These are phyloP conservation scores for Chlorella vulgaris DNA, from an alignment of 139 green algal genomes.

Conservation along the genomic window DNA sequence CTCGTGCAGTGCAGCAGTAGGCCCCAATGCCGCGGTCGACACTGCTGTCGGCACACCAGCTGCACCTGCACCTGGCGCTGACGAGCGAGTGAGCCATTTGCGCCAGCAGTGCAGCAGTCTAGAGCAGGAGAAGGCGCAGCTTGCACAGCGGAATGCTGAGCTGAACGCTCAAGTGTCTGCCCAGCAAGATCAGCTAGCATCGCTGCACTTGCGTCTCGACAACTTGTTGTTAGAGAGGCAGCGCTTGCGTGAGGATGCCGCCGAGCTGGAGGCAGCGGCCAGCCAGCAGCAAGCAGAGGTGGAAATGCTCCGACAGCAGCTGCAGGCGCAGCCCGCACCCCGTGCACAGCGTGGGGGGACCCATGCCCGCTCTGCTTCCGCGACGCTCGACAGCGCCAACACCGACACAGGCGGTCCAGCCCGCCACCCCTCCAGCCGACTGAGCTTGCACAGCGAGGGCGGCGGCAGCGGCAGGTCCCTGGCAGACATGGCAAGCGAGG, in stretches of 20 bases:
- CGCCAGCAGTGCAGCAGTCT: conserved; percentile 1
- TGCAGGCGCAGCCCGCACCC: not conserved
- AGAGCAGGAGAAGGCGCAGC: not conserved
- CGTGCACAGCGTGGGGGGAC: no score
- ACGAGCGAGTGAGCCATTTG: not conserved
- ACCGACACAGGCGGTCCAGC: no score
- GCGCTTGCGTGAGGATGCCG: not conserved
- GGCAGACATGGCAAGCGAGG: not conserved
- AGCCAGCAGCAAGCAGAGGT: not conserved
- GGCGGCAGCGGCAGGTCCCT: not conserved
- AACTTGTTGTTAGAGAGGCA: conserved; percentile 22
- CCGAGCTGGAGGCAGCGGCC: not conserved
- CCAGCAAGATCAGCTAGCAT: conserved; percentile 1
- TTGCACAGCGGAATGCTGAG: conserved; percentile 2
- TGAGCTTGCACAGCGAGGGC: not conserved
- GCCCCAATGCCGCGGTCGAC: not conserved
- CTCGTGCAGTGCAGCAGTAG: no score
- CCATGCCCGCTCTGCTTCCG: not conserved
- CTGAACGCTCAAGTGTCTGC: not conserved
- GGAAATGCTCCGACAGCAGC: not conserved
- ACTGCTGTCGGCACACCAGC: not conserved
- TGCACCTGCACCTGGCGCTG: not conserved
- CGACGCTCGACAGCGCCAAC: not conserved
- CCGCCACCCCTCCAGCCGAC: no score
- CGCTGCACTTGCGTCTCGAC: conserved; percentile 25